Conservation (phyloP, 2,329 filamentous ascomycete species). For the Colletotrichum cuscutae region DNA sequence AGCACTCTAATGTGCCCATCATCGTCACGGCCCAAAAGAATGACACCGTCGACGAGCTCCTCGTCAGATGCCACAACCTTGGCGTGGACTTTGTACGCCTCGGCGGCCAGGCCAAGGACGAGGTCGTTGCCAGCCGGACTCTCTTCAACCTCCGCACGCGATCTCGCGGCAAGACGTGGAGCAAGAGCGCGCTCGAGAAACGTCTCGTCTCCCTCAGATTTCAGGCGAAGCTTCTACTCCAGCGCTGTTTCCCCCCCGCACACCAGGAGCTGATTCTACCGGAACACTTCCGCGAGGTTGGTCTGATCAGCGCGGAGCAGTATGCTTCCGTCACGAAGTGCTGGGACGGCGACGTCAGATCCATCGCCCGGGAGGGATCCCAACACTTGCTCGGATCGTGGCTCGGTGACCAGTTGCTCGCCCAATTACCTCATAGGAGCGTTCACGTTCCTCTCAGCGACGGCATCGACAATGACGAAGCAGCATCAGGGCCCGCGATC, state of each 20-base stretch:
- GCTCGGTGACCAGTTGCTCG: slow-evolving; percentile 2
- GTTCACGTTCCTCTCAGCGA: background rate
- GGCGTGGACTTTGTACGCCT: slow-evolving; percentile 67
- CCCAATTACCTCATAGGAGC: background rate
- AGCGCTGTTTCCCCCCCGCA: slow-evolving; percentile 6
- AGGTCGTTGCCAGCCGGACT: slow-evolving; percentile 72
- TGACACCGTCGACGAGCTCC: slow-evolving; percentile 86
- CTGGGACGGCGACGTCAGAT: background rate
- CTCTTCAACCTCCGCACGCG: slow-evolving; percentile 66
- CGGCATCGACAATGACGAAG: background rate
- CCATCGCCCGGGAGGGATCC: background rate
- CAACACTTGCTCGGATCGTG: background rate
- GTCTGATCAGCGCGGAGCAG: slow-evolving; percentile 15
- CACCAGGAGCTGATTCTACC: slow-evolving; percentile 4
- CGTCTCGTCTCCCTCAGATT: slow-evolving; percentile 7
- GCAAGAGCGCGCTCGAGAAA: slow-evolving; percentile 4
- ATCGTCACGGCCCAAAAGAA: slow-evolving; percentile 90
- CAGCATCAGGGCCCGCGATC: background rate
- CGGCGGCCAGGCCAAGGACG: slow-evolving; percentile 76
- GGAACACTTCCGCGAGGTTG: slow-evolving; percentile 11
- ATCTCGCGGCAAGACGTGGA: slow-evolving; percentile 37
- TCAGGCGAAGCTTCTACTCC: slow-evolving; percentile 4
- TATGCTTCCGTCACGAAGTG: slow-evolving; percentile 5
- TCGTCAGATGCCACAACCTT: slow-evolving; percentile 66
- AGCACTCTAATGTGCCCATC: slow-evolving; percentile 71